A percentile compares a stretch with the other conserved stretches of the same genome.
Conservation (phyloP, 2,329 filamentous ascomycete genomes). For the Colletotrichum scovillei region DNA sequence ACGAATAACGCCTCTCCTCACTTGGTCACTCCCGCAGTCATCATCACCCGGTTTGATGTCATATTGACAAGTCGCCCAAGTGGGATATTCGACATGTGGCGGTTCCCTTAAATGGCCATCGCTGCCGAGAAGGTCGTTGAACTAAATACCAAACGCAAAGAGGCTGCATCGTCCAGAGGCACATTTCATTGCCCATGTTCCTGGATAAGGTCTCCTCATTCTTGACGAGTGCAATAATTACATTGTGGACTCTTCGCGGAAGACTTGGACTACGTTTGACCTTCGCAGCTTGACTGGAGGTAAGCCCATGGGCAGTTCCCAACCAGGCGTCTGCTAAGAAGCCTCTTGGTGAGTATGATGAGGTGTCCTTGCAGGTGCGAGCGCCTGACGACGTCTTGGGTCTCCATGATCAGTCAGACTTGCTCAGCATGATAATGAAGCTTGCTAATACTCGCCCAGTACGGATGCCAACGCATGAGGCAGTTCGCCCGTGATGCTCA, state of each 20-base stretch:
- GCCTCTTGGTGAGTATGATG: not conserved
- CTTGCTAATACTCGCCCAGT: not conserved
- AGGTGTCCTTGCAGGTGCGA: not conserved
- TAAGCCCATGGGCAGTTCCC: not conserved
- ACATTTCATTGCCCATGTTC: not conserved
- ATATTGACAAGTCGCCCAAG: not conserved
- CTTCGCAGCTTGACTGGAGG: not conserved
- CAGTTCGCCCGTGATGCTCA: not conserved
- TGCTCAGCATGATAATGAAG: not conserved
- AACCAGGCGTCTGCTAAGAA: not conserved
- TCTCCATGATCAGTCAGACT: not conserved
- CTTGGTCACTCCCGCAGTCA: not conserved
- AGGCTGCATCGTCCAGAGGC: not conserved
- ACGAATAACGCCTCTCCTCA: not conserved
- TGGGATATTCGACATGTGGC: not conserved
- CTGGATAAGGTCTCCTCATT: not conserved
- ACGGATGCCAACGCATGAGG: not conserved
- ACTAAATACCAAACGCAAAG: not conserved
- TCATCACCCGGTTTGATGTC: not conserved
- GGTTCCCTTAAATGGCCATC: not conserved
- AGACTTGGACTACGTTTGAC: not conserved
- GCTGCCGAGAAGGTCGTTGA: not conserved
- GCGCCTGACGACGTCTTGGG: not conserved
- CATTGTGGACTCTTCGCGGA: not conserved
- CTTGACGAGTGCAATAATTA: not conserved